These are phyloP conservation scores for Tetrahymena malaccensis DNA, from an alignment of 73 alveolate species.

Conservation along the genomic window DNA sequence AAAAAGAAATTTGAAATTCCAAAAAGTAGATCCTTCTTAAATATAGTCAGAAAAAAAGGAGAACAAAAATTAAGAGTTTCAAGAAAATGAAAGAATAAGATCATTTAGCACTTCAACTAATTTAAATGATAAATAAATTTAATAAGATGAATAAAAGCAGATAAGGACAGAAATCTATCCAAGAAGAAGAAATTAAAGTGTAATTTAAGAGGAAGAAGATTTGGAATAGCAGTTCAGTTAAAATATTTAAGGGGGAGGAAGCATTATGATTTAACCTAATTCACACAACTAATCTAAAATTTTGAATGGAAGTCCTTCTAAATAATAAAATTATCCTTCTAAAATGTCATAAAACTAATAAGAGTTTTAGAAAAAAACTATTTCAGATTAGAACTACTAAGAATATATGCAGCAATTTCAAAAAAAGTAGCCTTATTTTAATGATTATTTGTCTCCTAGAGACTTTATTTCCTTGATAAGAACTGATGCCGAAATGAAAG, in stretches of 20 bases:
- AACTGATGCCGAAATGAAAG: constrained; percentile 69
- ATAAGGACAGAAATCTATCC: not conserved
- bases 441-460: constrained; percentile 55
- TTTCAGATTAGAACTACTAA: not conserved
- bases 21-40: not conserved
- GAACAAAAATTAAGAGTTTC: not conserved
- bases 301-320: not conserved
- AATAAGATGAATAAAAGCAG: not conserved
- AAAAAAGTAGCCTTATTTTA: not conserved
- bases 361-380: not conserved
- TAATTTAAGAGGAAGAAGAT: not conserved
- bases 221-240: not conserved
- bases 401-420: not conserved
- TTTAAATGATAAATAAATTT: not conserved
- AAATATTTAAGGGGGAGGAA: not conserved
- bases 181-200: not conserved
- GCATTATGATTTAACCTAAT: not conserved
- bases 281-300: not conserved
- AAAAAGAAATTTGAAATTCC: not conserved
- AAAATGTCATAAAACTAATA: not conserved
- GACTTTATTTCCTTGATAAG: constrained; percentile 70
- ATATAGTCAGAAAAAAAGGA: not conserved
- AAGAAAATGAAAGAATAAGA: not conserved
- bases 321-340: not conserved
- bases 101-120: not conserved